Evolutionary conservation across 345 rosid genomes (phyloP), one percentile per base, ranked within the genome.

Genomic region (Cardamine occulta): DNA sequence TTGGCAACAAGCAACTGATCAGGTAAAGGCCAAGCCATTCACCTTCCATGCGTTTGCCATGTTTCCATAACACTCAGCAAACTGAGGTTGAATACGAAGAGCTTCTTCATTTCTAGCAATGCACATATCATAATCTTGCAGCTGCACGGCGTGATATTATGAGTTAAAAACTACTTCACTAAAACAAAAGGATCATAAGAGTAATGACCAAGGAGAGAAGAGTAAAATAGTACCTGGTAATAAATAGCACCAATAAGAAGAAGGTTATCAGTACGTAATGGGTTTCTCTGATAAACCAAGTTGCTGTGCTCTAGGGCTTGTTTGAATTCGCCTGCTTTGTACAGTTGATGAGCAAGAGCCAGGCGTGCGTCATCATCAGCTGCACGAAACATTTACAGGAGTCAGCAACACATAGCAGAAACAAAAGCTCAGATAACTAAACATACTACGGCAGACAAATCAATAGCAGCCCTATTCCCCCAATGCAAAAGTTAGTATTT

Each of bases 41-140:
- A 79, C 99, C 98, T 96, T 96, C 97, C 96, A 91, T 28, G 99
- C 99, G 75, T 96, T 96, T 68, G 99, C 99, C 97, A 91, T 90
- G 82, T 96, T 96, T 51, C 99, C 99, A 80, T 91, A 96, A 80
- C 99, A 96, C 86, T 96, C 99, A 14, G 99, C 98, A 79, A 93
- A 96, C 61, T 79, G 94, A 32, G 98, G 99, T 42, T 93, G 93
- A 55, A 93, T 82, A 51, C 83, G 87, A 79, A 96, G 95, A 51
- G 99, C 99, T 85, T 96, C 99, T 80, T 96, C 95, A 72, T 96
- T 96, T 82, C 87, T 90, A 3, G 85, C 80, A 67, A 96, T 91
- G 90, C 99, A 96, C 91, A 87, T 89, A 82, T 96, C 99, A 86
- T 87, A 93, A 54, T 96, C 94, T 72, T 89, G 99, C 80, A 96